phyloP scores from a whole-genome alignment of 2,329 filamentous ascomycete genomes.

The Leptographium wingfieldii region DNA sequence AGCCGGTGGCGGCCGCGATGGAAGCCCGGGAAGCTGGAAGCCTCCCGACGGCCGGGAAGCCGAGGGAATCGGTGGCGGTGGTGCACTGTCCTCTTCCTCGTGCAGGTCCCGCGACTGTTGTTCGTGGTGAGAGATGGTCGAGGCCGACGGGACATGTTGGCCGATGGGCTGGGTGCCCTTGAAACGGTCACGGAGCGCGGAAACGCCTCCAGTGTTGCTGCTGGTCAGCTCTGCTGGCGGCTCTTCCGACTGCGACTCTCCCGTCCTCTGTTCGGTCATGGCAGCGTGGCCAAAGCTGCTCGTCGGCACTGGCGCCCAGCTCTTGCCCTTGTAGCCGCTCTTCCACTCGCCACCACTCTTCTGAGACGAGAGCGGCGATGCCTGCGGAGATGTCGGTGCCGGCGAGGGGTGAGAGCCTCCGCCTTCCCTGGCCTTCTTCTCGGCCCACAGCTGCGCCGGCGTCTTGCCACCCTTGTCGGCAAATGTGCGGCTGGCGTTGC shows the following conservation, averaged over 20 bases:
- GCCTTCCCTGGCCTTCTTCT: constrained; percentile 81
- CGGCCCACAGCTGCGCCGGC: constrained; percentile 91
- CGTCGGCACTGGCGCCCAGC: constrained; percentile 75
- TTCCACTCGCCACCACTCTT: constrained; percentile 75
- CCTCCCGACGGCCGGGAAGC: constrained; percentile 61
- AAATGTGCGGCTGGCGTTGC: constrained; percentile 80
- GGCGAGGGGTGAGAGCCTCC: constrained; percentile 21
- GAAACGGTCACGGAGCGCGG: constrained; percentile 71
- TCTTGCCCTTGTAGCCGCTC: constrained; percentile 82
- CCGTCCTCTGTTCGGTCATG: constrained; percentile 49
- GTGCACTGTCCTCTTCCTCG: constrained; percentile 28
- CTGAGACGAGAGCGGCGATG: constrained; percentile 42
- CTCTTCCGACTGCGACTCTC: constrained; percentile 26
- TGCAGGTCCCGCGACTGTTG: constrained; percentile 18
- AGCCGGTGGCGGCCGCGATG: constrained; percentile 40
- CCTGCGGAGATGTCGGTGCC: constrained; percentile 25
- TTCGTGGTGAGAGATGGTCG: not conserved
- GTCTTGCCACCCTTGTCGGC: constrained; percentile 93
- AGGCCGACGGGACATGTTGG: constrained; percentile 21
- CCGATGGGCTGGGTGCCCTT: constrained; percentile 63
- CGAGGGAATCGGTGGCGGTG: constrained; percentile 49
- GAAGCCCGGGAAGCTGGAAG: constrained; percentile 67
- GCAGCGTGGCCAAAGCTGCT: constrained; percentile 53
- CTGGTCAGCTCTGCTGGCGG: constrained; percentile 28
- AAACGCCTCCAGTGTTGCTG: constrained; percentile 49